Conservation (phyloP, 2,329 filamentous ascomycete species). For the Chaetomium olivaceum region DNA sequence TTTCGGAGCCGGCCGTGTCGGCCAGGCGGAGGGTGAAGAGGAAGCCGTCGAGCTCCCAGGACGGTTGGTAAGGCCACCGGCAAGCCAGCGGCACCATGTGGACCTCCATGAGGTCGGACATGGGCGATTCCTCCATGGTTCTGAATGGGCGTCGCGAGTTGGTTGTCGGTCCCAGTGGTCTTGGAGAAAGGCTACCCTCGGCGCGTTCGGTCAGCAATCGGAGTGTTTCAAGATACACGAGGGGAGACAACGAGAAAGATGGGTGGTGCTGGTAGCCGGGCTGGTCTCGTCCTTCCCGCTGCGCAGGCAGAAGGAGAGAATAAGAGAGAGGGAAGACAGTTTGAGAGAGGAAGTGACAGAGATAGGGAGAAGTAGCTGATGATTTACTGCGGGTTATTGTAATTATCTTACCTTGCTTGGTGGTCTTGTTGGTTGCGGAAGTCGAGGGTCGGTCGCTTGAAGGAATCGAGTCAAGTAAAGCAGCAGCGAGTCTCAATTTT, state of each 20-base stretch:
- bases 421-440: background rate
- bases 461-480: background rate
- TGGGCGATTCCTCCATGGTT: background rate
- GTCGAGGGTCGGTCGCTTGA: background rate
- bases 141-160: background rate
- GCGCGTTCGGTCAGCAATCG: too few species aligned
- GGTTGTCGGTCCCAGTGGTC: background rate
- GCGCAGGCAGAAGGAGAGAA: too few species aligned
- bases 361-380: background rate
- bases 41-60: constrained; percentile 19
- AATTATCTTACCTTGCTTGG: background rate
- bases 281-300: too few species aligned
- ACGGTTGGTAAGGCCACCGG: background rate
- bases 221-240: too few species aligned
- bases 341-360: background rate
- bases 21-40: background rate
- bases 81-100: background rate
- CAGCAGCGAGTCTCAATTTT: background rate
- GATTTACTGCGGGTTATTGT: too few species aligned
- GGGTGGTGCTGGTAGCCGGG: too few species aligned
- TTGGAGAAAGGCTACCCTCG: background rate
- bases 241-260: too few species aligned
- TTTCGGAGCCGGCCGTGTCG: background rate
- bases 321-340: too few species aligned
- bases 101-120: background rate